Evolutionary conservation across 208 protist species (phyloP), one percentile per base, ranked within the genome.

Genomic region (Polymyxa betae): DNA sequence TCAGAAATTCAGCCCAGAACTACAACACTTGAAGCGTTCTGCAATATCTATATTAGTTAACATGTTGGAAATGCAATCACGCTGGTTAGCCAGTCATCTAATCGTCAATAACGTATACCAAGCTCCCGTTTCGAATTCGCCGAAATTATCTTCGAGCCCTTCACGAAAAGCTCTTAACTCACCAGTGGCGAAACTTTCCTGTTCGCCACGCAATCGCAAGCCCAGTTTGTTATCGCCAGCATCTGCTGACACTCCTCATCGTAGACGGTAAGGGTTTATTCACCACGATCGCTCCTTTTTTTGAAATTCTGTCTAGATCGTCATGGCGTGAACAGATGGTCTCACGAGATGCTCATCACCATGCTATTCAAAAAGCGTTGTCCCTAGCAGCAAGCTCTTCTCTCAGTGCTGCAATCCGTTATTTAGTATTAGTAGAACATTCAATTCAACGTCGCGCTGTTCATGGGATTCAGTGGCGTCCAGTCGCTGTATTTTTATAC

Each of bases 1-100:
- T 29, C 49, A 60, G 49, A n/a, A n/a, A n/a, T n/a, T n/a, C n/a
- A n/a, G n/a, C n/a, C n/a, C 49, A 60, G 49, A 60, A 24, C 49
- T 5, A 5, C 12, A 5, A 29, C 49, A 60, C 24, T n/a, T 82
- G 12, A 5, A 35, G 5, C 72, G 40, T 12, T 5, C 72, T 20
- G 72, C 72, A 5, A 35, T 35, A 35, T 5, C n/a, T 5, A 82
- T 82, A n/a, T 16, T 82, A n/a, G 72, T 82, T 40, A 12, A n/a
- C 5, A 20, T 82, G n/a, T n/a, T 82, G 72, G 72, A 82, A 82
- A 82, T 43, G 72, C 72, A 82, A 43, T 5, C 72, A 20, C 72
- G n/a, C 5, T 82, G 72, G 72, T n/a, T 82, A 43, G n/a, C 72
- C 16, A 82, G 72, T n/a, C 5, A 35, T 12, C 40, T 43, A 5